Conservation (phyloP, 495 filamentous ascomycete genomes). For the Aspergillus cavernicola region DNA sequence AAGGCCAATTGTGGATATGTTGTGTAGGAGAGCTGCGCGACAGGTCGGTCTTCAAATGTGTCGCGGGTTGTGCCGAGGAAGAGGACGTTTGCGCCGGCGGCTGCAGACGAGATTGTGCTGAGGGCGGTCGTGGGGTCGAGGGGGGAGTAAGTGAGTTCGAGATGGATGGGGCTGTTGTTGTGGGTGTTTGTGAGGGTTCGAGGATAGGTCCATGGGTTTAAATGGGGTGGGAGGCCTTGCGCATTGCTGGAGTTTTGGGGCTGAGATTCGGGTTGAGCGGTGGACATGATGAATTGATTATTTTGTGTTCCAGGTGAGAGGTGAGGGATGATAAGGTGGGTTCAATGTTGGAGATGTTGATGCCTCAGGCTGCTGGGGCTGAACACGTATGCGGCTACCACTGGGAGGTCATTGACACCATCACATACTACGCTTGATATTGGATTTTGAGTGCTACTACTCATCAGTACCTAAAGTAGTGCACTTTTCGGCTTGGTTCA, state of each 20-base stretch:
- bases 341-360: neutral
- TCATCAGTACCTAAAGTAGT: too few relatives aligned
- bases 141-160: slow-evolving; percentile 53
- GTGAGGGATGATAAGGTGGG: neutral
- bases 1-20: slow-evolving; percentile 77
- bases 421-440: too few relatives aligned
- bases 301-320: too few relatives aligned
- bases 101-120: slow-evolving; percentile 65
- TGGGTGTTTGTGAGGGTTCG: slow-evolving; percentile 22
- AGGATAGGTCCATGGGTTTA: slow-evolving; percentile 42
- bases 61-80: slow-evolving; percentile 89
- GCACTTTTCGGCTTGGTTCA: too few relatives aligned
- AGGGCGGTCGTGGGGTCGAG: slow-evolving; percentile 61
- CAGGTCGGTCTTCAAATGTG: slow-evolving; percentile 70
- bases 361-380: neutral
- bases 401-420: too few relatives aligned
- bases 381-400: neutral
- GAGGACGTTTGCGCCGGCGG: slow-evolving; percentile 83
- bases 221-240: slow-evolving; percentile 25
- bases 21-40: slow-evolving; percentile 75
- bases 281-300: neutral
- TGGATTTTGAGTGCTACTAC: too few relatives aligned
- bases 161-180: slow-evolving; percentile 33
- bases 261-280: neutral
- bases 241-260: neutral